Conservation (phyloP, 2,329 filamentous ascomycete species). For the Paracoccidioides brasiliensis region DNA sequence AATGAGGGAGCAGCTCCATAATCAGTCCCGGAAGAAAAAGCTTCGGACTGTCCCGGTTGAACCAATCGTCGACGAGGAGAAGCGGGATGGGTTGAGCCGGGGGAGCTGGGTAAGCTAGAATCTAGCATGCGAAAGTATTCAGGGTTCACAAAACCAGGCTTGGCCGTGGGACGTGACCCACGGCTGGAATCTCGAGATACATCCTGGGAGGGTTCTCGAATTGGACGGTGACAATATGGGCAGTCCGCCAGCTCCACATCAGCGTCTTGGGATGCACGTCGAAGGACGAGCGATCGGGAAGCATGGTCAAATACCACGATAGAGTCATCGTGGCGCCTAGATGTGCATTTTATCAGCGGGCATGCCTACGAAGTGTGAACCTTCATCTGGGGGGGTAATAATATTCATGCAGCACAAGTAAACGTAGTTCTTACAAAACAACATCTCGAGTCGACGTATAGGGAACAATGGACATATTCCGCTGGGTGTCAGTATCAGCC, state of each 20-base stretch:
- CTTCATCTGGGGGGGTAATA: background rate
- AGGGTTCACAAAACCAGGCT: slow-evolving; percentile 67
- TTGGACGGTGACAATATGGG: slow-evolving; percentile 76
- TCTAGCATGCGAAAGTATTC: slow-evolving; percentile 93
- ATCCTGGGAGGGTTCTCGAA: slow-evolving; percentile 36
- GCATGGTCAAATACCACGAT: slow-evolving; percentile 81
- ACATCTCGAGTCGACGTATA: slow-evolving; percentile 31
- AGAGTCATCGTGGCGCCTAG: slow-evolving; percentile 78
- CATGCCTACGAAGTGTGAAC: background rate
- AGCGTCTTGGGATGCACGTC: slow-evolving; percentile 40
- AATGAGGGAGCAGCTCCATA: slow-evolving; percentile 28
- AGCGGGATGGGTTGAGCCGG: slow-evolving; percentile 21
- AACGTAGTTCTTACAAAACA: slow-evolving; percentile 25
- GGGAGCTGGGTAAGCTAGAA: slow-evolving; percentile 34
- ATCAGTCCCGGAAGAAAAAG: slow-evolving; percentile 8
- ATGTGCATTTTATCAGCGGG: slow-evolving; percentile 8
- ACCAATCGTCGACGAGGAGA: slow-evolving; percentile 38
- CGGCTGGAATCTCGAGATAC: slow-evolving; percentile 21
- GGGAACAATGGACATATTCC: slow-evolving; percentile 31
- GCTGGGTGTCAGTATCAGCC: slow-evolving; percentile 8
- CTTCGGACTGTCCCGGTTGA: slow-evolving; percentile 30
- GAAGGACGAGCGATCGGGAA: slow-evolving; percentile 74
- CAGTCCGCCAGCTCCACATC: slow-evolving; percentile 55
- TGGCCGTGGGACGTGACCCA: slow-evolving; percentile 18
- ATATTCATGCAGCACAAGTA: slow-evolving; percentile 3